Percentiles rank a stretch among this genome's conserved stretches.
Conservation (phyloP, 768 basidiomycete species). For the Tylopilus cervinicoccineus region DNA sequence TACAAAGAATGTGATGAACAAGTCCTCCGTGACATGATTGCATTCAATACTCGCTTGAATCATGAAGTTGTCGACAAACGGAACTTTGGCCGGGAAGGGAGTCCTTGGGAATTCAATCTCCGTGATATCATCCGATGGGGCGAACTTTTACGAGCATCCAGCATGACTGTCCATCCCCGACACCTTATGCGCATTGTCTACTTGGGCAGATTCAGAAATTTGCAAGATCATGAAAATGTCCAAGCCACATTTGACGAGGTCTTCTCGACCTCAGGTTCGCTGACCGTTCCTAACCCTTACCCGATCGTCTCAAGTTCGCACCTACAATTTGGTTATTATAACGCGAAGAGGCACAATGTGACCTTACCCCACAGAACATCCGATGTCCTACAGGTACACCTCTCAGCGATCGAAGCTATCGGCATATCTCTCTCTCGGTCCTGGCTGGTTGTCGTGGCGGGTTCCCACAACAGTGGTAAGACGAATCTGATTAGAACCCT, state of each 20-base stretch:
- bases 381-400: conserved; percentile 57
- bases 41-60: conserved; percentile 71
- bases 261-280: conserved; percentile 37
- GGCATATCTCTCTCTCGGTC: conserved; percentile 67
- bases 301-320: conserved; percentile 38
- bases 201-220: conserved; percentile 78
- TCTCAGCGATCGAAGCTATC: conserved; percentile 69
- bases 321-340: conserved; percentile 67
- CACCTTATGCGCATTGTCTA: conserved; percentile 72
- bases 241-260: conserved; percentile 49
- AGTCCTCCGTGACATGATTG: conserved; percentile 69
- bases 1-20: conserved; percentile 57
- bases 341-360: conserved; percentile 30
- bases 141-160: conserved; percentile 40
- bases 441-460: conserved; percentile 90
- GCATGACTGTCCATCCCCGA: conserved; percentile 43
- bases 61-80: conserved; percentile 60
- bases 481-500: conserved; percentile 65
- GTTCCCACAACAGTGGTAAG: conserved; percentile 73
- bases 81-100: conserved; percentile 71
- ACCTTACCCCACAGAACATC: conserved; percentile 39
- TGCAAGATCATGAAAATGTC: conserved; percentile 58
- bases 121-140: conserved; percentile 93
- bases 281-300: conserved; percentile 36
- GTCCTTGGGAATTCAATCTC: conserved; percentile 98